Conservation (phyloP, 2,329 filamentous ascomycete species). For the Nemania abortiva region DNA sequence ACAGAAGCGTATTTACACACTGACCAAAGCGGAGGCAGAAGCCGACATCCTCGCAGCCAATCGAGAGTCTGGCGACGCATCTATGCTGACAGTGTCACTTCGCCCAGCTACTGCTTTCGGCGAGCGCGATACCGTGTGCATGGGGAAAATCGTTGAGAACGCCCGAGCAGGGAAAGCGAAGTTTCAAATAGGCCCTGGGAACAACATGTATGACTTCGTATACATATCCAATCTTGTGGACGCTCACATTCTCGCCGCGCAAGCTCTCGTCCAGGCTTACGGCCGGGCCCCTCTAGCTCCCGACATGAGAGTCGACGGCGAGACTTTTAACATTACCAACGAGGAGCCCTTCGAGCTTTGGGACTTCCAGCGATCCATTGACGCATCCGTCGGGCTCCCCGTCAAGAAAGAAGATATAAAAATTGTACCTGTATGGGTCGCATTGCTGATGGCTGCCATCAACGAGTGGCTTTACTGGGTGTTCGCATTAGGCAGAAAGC, state of each 20-base stretch:
- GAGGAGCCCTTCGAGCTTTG: conserved; percentile 51
- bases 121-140: conserved; percentile 35
- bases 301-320: conserved; percentile 48
- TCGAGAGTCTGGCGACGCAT: conserved; percentile 31
- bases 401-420: conserved; percentile 41
- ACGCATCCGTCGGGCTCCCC: conserved; percentile 45
- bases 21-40: conserved; percentile 43
- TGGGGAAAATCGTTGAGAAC: conserved; percentile 39
- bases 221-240: conserved; percentile 47
- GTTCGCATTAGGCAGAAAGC: conserved; percentile 32
- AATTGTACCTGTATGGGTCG: conserved; percentile 43
- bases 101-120: conserved; percentile 39
- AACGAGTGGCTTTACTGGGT: conserved; percentile 46
- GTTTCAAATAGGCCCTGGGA: conserved; percentile 45
- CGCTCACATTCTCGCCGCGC: conserved; percentile 48
- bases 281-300: conserved; percentile 39
- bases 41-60: conserved; percentile 41
- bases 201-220: conserved; percentile 50
- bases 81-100: conserved; percentile 40
- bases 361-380: conserved; percentile 49
- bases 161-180: conserved; percentile 36
- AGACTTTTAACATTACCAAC: conserved; percentile 53
- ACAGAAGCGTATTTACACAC: conserved; percentile 42
- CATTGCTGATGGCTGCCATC: conserved; percentile 43
- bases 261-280: conserved; percentile 44